A percentile compares a stretch with the other conserved stretches of the same genome.
phyloP scores from a whole-genome alignment of 257 asterid species.

The Penstemon barbatus region DNA sequence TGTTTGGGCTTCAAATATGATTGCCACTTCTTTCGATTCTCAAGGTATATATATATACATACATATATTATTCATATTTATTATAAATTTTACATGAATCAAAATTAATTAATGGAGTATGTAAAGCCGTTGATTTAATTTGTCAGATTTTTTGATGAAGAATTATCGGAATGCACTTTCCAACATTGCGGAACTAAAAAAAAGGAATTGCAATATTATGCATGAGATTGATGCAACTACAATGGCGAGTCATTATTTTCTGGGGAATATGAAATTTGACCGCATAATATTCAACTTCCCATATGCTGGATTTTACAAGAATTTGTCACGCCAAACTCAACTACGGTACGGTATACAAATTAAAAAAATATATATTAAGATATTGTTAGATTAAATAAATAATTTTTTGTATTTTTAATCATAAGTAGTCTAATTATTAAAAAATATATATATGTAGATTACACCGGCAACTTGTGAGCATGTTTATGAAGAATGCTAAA shows the following conservation, averaged over 20 bases:
- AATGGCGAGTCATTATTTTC: slow-evolving; percentile 17
- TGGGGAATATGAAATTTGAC: slow-evolving; percentile 28
- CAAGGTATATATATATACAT: not conserved
- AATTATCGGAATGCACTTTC: slow-evolving; percentile 24
- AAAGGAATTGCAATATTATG: slow-evolving; percentile 30
- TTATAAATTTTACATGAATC: no score
- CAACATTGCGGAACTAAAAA: slow-evolving; percentile 22
- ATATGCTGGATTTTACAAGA: not conserved
- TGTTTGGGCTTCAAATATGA: slow-evolving; percentile 15
- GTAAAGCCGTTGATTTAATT: not conserved
- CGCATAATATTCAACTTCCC: slow-evolving; percentile 25
- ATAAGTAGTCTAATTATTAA: no score
- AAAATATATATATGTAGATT: not conserved
- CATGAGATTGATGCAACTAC: not conserved
- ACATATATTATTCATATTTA: no score
- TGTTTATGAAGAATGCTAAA: slow-evolving; percentile 17
- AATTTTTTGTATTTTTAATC: not conserved
- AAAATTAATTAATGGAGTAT: not conserved
- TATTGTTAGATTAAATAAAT: not conserved
- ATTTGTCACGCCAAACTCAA: not conserved
- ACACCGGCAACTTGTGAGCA: slow-evolving; percentile 6
- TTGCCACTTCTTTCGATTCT: slow-evolving; percentile 30
- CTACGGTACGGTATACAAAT: not conserved
- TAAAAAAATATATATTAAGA: not conserved
- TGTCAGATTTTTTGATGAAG: slow-evolving; percentile 27